Base-by-base conservation (phyloP, 116 monocot genomes). In the Posidonia oceanica region DNA sequence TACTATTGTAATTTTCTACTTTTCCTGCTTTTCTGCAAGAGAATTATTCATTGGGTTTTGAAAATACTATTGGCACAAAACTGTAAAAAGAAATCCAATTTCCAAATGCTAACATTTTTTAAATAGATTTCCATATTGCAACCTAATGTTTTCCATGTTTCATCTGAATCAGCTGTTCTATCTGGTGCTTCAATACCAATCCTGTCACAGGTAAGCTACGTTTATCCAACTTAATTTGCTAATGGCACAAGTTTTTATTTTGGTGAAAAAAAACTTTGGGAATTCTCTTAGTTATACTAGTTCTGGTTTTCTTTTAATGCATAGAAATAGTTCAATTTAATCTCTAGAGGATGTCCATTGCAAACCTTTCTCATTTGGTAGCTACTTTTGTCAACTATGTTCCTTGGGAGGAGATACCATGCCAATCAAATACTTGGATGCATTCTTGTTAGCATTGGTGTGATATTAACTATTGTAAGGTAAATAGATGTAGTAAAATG, bases 321-420 rank as follows among this genome's bases (percentile, higher is more conserved):
- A 65, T 72, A 58, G 57, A 14, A 44, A 59, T 3, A 37, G 14
- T 36, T 21, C 22, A 11, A 7, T 6, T 36, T 20, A 37, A 36
- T 62, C 8, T 3, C 14, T 62, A 29, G 7, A 48, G 7, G 48
- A 12, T 12, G 2, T 48, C 48, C 68, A 70, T 36, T 83, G 83
- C 83, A 97, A 92, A 97, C 83, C 55, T 97, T 89, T 79, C 93
- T 97, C 56, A 83, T 97, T 36, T 97, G 97, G 97, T 92, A 97
- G 78, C 92, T 97, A 79, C 16, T 97, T 8, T 71, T 92, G 39
- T 97, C 97, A 64, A 64, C 74, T 69, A 75, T 87, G 67, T 83
- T 97, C 67, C 80, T 92, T 61, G 80, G 83, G 77, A 97, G 93
- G 58, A 72, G 77, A 75, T 97, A 89, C 76, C 75, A 71, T 52